Evolutionary conservation across 768 basidiomycete species (phyloP).

Genomic region (Mycena pura): DNA sequence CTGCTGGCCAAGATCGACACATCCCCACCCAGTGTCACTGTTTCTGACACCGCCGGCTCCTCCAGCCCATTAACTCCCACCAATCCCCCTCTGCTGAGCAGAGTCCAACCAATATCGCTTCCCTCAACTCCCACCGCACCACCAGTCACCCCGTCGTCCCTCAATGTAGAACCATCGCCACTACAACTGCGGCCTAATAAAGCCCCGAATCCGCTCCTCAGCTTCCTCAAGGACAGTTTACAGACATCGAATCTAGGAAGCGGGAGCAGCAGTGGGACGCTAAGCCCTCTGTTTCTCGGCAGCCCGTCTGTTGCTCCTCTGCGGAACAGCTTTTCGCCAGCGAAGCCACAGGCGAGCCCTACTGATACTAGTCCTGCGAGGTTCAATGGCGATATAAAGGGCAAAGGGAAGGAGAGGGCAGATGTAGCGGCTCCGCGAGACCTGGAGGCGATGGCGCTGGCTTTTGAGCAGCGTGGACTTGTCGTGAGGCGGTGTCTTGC

Average conservation of each 20-base stretch:
- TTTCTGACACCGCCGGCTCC: not conserved
- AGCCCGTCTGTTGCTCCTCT: constrained; percentile 32
- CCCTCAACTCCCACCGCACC: constrained; percentile 49
- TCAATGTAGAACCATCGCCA: constrained; percentile 23
- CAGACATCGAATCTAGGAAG: constrained; percentile 29
- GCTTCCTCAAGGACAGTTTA: constrained; percentile 40
- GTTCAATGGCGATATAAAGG: constrained; percentile 29
- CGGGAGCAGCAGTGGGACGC: constrained; percentile 38
- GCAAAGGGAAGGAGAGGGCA: constrained; percentile 38
- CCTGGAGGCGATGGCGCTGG: constrained; percentile 48
- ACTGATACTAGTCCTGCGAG: not conserved
- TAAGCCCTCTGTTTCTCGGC: constrained; percentile 51
- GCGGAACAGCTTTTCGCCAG: constrained; percentile 19
- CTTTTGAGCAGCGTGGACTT: constrained; percentile 48
- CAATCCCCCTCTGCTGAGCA: constrained; percentile 47
- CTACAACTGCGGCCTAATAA: constrained; percentile 13
- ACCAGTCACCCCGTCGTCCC: not conserved
- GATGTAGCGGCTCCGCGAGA: constrained; percentile 35
- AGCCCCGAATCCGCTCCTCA: constrained; percentile 38
- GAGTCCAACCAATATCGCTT: constrained; percentile 51
- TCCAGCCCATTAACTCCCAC: constrained; percentile 33
- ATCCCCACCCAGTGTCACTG: constrained; percentile 6
- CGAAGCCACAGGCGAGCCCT: constrained; percentile 7
- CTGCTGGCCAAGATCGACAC: constrained; percentile 45
- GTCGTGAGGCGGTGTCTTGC: constrained; percentile 50